A percentile compares a stretch with the other conserved stretches of the same genome.
phyloP scores from a whole-genome alignment of 108 stramenopile genomes.

The Cylindrotheca closterium region DNA sequence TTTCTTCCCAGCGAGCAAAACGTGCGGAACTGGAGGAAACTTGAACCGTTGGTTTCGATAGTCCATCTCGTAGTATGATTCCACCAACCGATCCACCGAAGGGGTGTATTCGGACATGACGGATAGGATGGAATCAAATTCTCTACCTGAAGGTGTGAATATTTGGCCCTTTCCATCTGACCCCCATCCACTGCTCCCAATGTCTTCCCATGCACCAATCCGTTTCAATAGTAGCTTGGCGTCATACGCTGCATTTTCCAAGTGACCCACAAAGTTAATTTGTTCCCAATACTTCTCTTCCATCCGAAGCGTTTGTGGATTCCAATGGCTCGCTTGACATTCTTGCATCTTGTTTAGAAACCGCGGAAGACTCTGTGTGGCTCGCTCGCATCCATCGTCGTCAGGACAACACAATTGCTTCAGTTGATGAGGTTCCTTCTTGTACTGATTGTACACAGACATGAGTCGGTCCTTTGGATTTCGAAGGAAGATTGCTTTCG shows the following conservation, averaged over 20 bases:
- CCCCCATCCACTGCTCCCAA: constrained; percentile 46
- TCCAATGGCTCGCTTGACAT: constrained; percentile 45
- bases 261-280: constrained; percentile 46
- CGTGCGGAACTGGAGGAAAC: constrained; percentile 9
- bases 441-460: constrained; percentile 24
- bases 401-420: constrained; percentile 18
- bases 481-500: constrained; percentile 58
- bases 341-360: constrained; percentile 19
- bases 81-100: constrained; percentile 9
- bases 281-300: constrained; percentile 41
- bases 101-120: constrained; percentile 7
- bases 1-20: no score
- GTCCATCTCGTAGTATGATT: constrained; percentile 26
- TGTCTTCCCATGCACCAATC: constrained; percentile 49
- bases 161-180: constrained; percentile 24
- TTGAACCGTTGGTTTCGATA: constrained; percentile 14
- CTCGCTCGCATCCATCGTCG: constrained; percentile 13
- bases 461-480: constrained; percentile 65
- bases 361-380: not conserved
- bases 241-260: constrained; percentile 37
- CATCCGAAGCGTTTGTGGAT: constrained; percentile 36
- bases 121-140: not conserved
- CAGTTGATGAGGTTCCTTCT: constrained; percentile 18
- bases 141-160: constrained; percentile 12
- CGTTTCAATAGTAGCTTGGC: constrained; percentile 25